Percentiles rank a stretch among this genome's conserved stretches.
These are phyloP conservation scores for Fusarium sp. DNA, from an alignment of 2,329 filamentous ascomycete species.

Conservation along the genomic window DNA sequence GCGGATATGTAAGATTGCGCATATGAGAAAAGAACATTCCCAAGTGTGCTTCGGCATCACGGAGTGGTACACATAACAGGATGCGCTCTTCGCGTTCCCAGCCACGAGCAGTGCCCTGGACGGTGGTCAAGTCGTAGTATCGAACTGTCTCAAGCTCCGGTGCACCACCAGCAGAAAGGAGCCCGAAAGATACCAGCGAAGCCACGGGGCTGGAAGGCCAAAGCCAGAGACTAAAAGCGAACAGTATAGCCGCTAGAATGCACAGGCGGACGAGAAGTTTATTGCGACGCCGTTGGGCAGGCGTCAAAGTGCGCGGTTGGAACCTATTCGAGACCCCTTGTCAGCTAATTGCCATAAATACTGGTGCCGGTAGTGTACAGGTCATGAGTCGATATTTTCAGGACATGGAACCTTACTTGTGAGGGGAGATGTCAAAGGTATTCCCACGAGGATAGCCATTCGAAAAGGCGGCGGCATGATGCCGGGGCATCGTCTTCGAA, in stretches of 20 bases:
- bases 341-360: slow-evolving; percentile 16
- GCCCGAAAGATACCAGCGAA: slow-evolving; percentile 73
- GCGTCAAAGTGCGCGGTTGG: slow-evolving; percentile 80
- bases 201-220: slow-evolving; percentile 72
- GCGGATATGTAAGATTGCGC: slow-evolving; percentile 95
- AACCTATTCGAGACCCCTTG: slow-evolving; percentile 57
- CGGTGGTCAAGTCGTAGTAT: slow-evolving; percentile 94
- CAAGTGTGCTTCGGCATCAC: slow-evolving; percentile 91
- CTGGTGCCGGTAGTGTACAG: not conserved
- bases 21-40: slow-evolving; percentile 99
- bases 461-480: slow-evolving; percentile 77
- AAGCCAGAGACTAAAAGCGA: slow-evolving; percentile 78
- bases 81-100: slow-evolving; percentile 98
- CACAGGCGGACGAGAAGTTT: slow-evolving; percentile 76
- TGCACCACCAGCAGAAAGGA: slow-evolving; percentile 73
- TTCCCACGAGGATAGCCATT: slow-evolving; percentile 84
- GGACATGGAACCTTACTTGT: slow-evolving; percentile 70
- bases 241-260: slow-evolving; percentile 64
- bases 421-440: slow-evolving; percentile 87
- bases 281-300: slow-evolving; percentile 75
- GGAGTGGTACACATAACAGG: slow-evolving; percentile 89
- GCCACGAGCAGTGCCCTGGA: slow-evolving; percentile 88
- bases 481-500: slow-evolving; percentile 84
- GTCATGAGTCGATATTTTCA: not conserved
- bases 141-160: slow-evolving; percentile 92